phyloP scores from a whole-genome alignment of 1,139 yeast species.

The Candida tropicalis region DNA sequence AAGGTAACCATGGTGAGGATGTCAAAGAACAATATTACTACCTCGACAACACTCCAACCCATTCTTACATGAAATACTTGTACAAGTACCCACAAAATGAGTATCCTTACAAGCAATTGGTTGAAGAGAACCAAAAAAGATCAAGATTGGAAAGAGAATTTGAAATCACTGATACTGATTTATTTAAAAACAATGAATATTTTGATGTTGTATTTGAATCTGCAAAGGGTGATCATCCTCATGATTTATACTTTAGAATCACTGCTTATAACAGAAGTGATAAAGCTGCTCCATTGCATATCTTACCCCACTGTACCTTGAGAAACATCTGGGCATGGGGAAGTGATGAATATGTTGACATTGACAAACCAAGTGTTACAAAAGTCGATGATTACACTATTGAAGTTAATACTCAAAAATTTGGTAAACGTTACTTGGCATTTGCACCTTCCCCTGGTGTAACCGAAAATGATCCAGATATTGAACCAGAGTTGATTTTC shows the following conservation, averaged over 20 bases:
- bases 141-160: conserved; percentile 66
- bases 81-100: conserved; percentile 89
- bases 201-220: conserved; percentile 90
- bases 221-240: conserved; percentile 87
- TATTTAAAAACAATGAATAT: conserved; percentile 78
- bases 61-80: conserved; percentile 88
- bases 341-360: conserved; percentile 46
- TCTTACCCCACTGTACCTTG: conserved; percentile 82
- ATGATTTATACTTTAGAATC: conserved; percentile 78
- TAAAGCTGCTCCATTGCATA: conserved; percentile 84
- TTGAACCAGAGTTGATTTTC: conserved; percentile 75
- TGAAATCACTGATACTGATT: conserved; percentile 75
- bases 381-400: conserved; percentile 50
- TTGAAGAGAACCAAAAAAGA: conserved; percentile 68
- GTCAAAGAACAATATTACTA: conserved; percentile 84
- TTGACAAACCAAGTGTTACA: conserved; percentile 54
- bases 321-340: conserved; percentile 98
- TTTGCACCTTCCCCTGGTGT: conserved; percentile 92
- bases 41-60: conserved; percentile 91
- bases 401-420: conserved; percentile 67
- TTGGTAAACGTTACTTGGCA: conserved; percentile 70
- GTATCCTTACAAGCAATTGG: conserved; percentile 81
- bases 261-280: conserved; percentile 89
- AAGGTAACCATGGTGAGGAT: conserved; percentile 96
- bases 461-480: conserved; percentile 58